These are phyloP conservation scores for Irpex sp. DNA, from an alignment of 1,284 basidiomycete species.

Conservation along the genomic window DNA sequence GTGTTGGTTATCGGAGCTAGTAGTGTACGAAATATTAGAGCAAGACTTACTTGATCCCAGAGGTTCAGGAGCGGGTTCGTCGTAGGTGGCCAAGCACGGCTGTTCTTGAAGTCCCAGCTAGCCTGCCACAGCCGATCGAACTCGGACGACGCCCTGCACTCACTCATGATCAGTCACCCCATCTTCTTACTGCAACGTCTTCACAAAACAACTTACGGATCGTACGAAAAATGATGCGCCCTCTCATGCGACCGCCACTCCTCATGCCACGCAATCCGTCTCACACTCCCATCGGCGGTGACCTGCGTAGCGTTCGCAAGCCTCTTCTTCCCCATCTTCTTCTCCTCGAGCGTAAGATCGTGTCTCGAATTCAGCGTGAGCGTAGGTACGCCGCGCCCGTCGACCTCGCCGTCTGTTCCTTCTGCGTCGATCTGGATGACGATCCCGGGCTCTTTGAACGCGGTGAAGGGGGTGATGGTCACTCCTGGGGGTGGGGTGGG, in stretches of 20 bases:
- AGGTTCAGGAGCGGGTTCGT: slow-evolving; percentile 34
- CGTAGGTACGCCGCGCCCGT: slow-evolving; percentile 65
- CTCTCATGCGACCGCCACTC: slow-evolving; percentile 59
- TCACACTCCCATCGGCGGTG: slow-evolving; percentile 19
- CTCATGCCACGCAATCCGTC: slow-evolving; percentile 54
- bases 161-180: slow-evolving; percentile 32
- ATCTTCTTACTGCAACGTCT: not conserved
- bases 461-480: slow-evolving; percentile 52
- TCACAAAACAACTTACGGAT: slow-evolving; percentile 37
- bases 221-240: slow-evolving; percentile 30
- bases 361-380: slow-evolving; percentile 52
- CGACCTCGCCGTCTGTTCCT: slow-evolving; percentile 45
- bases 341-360: slow-evolving; percentile 36
- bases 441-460: slow-evolving; percentile 62
- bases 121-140: slow-evolving; percentile 55
- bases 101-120: slow-evolving; percentile 50
- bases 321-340: slow-evolving; percentile 32
- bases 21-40: not conserved
- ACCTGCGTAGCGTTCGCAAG: slow-evolving; percentile 23
- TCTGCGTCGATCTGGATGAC: slow-evolving; percentile 30
- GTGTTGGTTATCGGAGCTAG: not conserved
- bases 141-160: slow-evolving; percentile 17
- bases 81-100: slow-evolving; percentile 48
- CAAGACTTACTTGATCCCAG: slow-evolving; percentile 56
- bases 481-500: slow-evolving; percentile 49